A percentile compares a stretch with the other conserved stretches of the same genome.
phyloP scores from a whole-genome alignment of 2,329 filamentous ascomycete species.

The Pleomassaria siparia region DNA sequence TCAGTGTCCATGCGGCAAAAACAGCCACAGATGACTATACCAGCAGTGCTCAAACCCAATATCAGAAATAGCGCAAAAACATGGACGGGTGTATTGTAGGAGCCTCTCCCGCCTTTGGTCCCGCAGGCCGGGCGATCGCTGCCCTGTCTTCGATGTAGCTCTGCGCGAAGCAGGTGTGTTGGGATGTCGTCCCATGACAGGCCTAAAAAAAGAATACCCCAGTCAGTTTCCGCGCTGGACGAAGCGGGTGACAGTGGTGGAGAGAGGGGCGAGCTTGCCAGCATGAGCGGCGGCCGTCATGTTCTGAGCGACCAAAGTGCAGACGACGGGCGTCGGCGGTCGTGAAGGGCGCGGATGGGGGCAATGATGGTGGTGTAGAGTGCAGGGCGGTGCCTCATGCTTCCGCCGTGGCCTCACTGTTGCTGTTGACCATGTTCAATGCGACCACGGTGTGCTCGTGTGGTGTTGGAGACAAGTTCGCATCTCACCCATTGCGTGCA shows the following conservation, averaged over 20 bases:
- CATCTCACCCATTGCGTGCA: slow-evolving; percentile 11
- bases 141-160: slow-evolving; percentile 53
- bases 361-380: slow-evolving; percentile 4
- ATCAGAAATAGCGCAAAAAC: slow-evolving; percentile 61
- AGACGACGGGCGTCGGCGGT: not conserved
- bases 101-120: slow-evolving; percentile 47
- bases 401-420: slow-evolving; percentile 6
- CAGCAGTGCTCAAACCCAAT: slow-evolving; percentile 56
- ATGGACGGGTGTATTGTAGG: slow-evolving; percentile 59
- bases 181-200: slow-evolving; percentile 44
- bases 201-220: slow-evolving; percentile 17
- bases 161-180: slow-evolving; percentile 49
- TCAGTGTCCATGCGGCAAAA: slow-evolving; percentile 15
- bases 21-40: slow-evolving; percentile 32
- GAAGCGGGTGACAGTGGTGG: not conserved
- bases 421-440: not conserved
- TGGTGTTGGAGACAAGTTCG: slow-evolving; percentile 2
- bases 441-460: not conserved
- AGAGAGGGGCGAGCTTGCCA: not conserved
- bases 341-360: slow-evolving; percentile 1
- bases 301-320: slow-evolving; percentile 12
- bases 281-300: slow-evolving; percentile 13
- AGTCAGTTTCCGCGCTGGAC: not conserved
- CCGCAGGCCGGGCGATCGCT: slow-evolving; percentile 54
- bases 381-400: slow-evolving; percentile 22